Conservation (phyloP, 305 asterid genomes). For the Solanum hybrid region DNA sequence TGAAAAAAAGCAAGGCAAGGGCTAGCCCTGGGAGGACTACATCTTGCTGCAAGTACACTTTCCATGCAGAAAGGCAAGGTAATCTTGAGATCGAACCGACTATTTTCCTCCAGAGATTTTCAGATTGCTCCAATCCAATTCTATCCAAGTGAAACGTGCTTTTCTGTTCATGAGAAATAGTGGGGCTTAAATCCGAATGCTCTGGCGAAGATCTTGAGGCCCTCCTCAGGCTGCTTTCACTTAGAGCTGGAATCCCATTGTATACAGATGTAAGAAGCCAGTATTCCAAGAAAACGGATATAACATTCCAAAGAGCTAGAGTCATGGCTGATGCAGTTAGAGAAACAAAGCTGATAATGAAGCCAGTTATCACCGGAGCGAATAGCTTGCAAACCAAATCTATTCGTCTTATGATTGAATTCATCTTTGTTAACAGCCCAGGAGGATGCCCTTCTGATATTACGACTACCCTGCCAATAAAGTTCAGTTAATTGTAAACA, state of each 20-base stretch:
- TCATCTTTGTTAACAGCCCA: slow-evolving; percentile 52
- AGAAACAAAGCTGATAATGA: slow-evolving; percentile 77
- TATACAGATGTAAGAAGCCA: slow-evolving; percentile 70
- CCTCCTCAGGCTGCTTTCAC: slow-evolving; percentile 36
- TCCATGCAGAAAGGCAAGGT: slow-evolving; percentile 67
- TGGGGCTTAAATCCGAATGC: slow-evolving; percentile 19
- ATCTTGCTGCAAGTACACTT: slow-evolving; percentile 59
- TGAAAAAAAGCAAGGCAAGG: slow-evolving; percentile 62
- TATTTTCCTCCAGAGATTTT: slow-evolving; percentile 12
- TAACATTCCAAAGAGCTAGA: slow-evolving; percentile 58
- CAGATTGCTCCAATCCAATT: slow-evolving; percentile 14
- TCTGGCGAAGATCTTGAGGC: slow-evolving; percentile 19
- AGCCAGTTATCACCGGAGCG: slow-evolving; percentile 69
- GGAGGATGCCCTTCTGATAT: slow-evolving; percentile 70
- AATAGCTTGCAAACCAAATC: slow-evolving; percentile 66
- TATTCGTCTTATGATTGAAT: slow-evolving; percentile 67
- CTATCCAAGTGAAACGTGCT: slow-evolving; percentile 6
- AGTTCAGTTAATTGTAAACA: not conserved
- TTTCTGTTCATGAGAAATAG: slow-evolving; percentile 16
- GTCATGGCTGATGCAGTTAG: slow-evolving; percentile 66
- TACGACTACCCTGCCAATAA: slow-evolving; percentile 65
- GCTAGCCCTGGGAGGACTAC: slow-evolving; percentile 73
- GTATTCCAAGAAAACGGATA: slow-evolving; percentile 66
- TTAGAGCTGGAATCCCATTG: slow-evolving; percentile 57
- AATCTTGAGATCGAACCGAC: slow-evolving; percentile 19